Conservation (phyloP, 768 basidiomycete species). For the Hericium coralloides region DNA sequence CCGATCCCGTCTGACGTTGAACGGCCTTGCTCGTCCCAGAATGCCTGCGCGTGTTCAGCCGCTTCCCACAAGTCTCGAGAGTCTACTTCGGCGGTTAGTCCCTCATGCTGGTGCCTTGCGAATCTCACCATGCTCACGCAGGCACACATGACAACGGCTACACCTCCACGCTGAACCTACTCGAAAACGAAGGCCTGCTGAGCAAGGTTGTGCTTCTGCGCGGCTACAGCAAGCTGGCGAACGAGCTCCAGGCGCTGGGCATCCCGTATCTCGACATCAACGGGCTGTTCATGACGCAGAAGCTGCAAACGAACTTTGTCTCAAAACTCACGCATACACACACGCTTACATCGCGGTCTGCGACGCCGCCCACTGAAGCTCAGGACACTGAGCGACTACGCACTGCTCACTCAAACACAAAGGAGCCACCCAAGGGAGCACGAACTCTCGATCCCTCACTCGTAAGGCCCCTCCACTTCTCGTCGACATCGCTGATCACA, state of each 20-base stretch:
- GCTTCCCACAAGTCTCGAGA: constrained; percentile 29
- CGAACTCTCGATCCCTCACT: background rate
- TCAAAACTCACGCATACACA: background rate
- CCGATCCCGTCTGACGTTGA: background rate
- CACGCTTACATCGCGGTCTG: no score
- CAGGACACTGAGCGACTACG: no score
- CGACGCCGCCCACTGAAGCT: no score
- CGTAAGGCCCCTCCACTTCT: constrained; percentile 1
- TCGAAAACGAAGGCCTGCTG: constrained; percentile 30
- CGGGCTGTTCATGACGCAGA: constrained; percentile 28
- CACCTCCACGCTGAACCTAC: constrained; percentile 26
- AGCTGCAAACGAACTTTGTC: constrained; percentile 13
- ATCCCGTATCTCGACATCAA: constrained; percentile 26
- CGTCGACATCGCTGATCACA: background rate
- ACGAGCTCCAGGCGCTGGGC: constrained; percentile 23
- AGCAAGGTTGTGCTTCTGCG: constrained; percentile 30
- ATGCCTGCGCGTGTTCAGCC: constrained; percentile 52
- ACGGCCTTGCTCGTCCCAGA: constrained; percentile 13
- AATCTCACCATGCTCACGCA: constrained; percentile 1
- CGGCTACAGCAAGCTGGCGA: constrained; percentile 29
- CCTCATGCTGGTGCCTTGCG: background rate
- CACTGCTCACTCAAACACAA: no score
- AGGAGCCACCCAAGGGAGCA: background rate
- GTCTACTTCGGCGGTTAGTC: constrained; percentile 32
- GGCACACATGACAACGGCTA: constrained; percentile 36